Percentiles rank a stretch among this genome's conserved stretches.
Conservation (phyloP, 345 rosid species). For the Arabidopsis arenosa region DNA sequence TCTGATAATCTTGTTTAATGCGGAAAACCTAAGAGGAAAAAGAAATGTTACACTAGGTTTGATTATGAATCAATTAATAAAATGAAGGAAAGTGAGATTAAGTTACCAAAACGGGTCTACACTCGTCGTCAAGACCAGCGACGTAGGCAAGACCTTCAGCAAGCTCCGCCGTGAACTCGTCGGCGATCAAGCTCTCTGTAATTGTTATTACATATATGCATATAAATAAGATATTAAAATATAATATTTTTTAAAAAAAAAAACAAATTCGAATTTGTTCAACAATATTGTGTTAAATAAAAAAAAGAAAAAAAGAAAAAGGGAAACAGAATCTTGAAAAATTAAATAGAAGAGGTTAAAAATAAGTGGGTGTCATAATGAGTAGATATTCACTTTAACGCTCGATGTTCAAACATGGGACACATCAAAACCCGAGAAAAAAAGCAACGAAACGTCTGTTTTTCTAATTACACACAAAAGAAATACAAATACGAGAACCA, state of each 20-base stretch:
- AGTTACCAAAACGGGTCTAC: conserved; percentile 89
- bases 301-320: background rate
- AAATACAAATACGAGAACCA: conserved; percentile 19
- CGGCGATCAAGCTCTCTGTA: conserved; percentile 86
- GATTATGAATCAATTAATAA: background rate
- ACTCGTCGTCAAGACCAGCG: conserved; percentile 91
- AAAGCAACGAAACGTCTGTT: conserved; percentile 37
- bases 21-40: conserved; percentile 73
- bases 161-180: conserved; percentile 93
- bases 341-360: conserved; percentile 38
- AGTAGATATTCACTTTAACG: conserved; percentile 51
- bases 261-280: too few relatives aligned
- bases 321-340: conserved; percentile 37
- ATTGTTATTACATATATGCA: background rate
- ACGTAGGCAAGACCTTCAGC: conserved; percentile 90
- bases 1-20: conserved; percentile 88
- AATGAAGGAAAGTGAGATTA: background rate
- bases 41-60: background rate
- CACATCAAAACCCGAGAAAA: conserved; percentile 43
- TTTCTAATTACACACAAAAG: conserved; percentile 5
- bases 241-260: background rate
- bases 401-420: conserved; percentile 51
- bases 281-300: too few relatives aligned
- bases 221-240: background rate
- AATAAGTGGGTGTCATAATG: conserved; percentile 47